Conservation (phyloP, 805 yeast genomes). For the Metschnikowia lochheadii region DNA sequence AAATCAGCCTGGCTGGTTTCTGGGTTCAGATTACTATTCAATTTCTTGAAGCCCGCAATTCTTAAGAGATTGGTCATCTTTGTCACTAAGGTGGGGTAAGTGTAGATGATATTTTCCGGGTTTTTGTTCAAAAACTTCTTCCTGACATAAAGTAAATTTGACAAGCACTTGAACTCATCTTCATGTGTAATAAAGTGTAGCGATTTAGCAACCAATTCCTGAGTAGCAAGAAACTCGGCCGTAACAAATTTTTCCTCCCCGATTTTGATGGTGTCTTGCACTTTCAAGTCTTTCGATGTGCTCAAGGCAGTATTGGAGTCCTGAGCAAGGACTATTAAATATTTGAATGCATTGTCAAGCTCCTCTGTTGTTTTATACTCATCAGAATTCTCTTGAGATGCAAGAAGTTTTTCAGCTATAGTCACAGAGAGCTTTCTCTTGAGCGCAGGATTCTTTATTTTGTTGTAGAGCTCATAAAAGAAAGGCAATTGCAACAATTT, state of each 20-base stretch:
- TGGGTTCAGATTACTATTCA: constrained; percentile 26
- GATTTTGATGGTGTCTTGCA: constrained; percentile 29
- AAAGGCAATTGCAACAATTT: constrained; percentile 43
- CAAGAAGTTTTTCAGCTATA: constrained; percentile 56
- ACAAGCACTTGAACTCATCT: constrained; percentile 38
- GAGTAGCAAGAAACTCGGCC: constrained; percentile 41
- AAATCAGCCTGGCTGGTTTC: constrained; percentile 22
- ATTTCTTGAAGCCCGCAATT: constrained; percentile 29
- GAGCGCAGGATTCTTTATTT: constrained; percentile 46
- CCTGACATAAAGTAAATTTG: constrained; percentile 32
- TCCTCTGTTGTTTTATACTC: constrained; percentile 35
- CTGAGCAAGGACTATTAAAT: constrained; percentile 52
- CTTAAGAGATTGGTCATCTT: constrained; percentile 58
- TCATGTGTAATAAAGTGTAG: constrained; percentile 56
- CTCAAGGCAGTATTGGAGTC: constrained; percentile 25
- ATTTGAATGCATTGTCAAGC: constrained; percentile 56
- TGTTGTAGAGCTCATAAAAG: constrained; percentile 49
- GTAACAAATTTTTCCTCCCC: constrained; percentile 27
- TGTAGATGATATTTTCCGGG: constrained; percentile 52
- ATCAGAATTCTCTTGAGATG: constrained; percentile 30
- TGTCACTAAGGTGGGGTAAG: constrained; percentile 74
- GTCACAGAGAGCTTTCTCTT: constrained; percentile 58
- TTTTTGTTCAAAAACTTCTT: constrained; percentile 50
- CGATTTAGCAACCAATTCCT: constrained; percentile 64
- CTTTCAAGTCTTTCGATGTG: constrained; percentile 39